phyloP scores from a whole-genome alignment of 179 eudicot species.

The Sideroxylon spinosum region DNA sequence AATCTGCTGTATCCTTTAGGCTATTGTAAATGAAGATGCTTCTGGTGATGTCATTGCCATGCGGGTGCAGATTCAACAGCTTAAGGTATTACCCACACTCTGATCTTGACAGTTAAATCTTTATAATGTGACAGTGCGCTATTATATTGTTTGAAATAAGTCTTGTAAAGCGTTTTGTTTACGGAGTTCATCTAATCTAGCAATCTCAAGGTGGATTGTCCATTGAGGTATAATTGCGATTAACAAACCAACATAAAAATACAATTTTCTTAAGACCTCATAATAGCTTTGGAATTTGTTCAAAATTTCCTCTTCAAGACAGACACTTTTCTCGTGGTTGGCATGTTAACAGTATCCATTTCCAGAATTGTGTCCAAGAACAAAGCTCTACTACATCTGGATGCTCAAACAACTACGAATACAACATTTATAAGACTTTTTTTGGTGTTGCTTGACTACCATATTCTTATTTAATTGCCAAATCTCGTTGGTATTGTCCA shows the following conservation, averaged over 20 bases:
- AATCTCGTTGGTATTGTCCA: no score
- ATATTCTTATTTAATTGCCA: no score
- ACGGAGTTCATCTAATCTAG: background rate
- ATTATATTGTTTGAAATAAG: background rate
- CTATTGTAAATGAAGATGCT: constrained; percentile 97
- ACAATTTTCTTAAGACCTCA: background rate
- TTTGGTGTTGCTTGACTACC: background rate
- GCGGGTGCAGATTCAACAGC: constrained; percentile 91
- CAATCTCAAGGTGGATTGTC: background rate
- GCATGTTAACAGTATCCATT: background rate
- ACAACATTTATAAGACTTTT: background rate
- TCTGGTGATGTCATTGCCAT: constrained; percentile 97
- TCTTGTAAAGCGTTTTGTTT: constrained; percentile 6
- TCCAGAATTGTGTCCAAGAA: background rate
- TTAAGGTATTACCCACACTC: constrained; percentile 56
- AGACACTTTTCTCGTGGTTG: background rate
- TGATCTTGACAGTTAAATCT: background rate
- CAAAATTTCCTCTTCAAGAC: background rate
- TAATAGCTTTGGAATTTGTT: background rate
- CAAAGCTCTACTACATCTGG: background rate
- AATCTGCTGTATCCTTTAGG: constrained; percentile 34
- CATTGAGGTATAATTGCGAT: background rate
- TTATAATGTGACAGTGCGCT: background rate
- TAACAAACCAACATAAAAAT: background rate
- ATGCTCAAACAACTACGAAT: background rate